These are phyloP conservation scores for Candida palmyrensis DNA, from an alignment of 805 yeast genomes.

Conservation along the genomic window DNA sequence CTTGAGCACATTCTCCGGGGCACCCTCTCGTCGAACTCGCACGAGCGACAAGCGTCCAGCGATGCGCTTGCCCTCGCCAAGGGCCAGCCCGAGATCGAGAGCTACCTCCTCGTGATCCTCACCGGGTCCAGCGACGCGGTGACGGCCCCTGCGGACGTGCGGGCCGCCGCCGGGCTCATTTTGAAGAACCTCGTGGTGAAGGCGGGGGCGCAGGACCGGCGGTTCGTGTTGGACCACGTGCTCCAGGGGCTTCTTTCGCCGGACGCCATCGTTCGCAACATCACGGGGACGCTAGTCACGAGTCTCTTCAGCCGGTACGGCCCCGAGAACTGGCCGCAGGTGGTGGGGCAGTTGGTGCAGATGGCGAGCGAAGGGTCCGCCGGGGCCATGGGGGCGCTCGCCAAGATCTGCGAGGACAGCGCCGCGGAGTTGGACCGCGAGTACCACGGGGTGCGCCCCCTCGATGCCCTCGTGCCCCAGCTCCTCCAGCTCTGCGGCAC, in stretches of 20 bases:
- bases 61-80: conserved; percentile 68
- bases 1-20: conserved; percentile 62
- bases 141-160: conserved; percentile 42
- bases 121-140: conserved; percentile 40
- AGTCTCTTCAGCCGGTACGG: conserved; percentile 70
- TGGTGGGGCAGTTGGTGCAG: conserved; percentile 63
- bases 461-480: conserved; percentile 60
- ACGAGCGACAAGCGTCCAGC: conserved; percentile 61
- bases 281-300: conserved; percentile 88
- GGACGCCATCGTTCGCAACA: conserved; percentile 67
- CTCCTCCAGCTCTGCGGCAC: conserved; percentile 49
- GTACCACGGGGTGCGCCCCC: conserved; percentile 13
- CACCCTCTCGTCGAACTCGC: conserved; percentile 58
- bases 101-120: conserved; percentile 70
- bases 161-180: conserved; percentile 86
- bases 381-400: conserved; percentile 66
- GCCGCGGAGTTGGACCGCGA: conserved; percentile 59
- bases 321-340: conserved; percentile 65
- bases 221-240: conserved; percentile 39
- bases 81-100: conserved; percentile 69
- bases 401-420: conserved; percentile 89
- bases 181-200: conserved; percentile 70
- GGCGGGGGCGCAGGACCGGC: conserved; percentile 21
- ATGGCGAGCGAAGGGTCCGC: conserved; percentile 41
- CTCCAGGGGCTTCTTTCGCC: conserved; percentile 51